phyloP scores from a whole-genome alignment of 352 stramenopile species.

The Globisporangium megalacanthum region DNA sequence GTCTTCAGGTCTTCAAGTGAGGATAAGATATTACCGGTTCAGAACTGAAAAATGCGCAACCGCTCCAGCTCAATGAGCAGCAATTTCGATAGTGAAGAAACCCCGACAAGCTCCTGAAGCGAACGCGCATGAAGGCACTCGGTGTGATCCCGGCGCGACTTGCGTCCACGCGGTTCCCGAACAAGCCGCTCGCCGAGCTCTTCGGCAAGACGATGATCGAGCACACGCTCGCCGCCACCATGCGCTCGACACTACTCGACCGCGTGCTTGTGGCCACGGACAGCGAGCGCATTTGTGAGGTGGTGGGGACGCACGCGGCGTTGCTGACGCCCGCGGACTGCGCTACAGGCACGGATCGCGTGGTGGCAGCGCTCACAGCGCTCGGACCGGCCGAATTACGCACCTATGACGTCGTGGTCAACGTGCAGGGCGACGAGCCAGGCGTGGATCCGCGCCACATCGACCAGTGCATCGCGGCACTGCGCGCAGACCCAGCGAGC shows the following conservation, averaged over 20 bases:
- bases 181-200: constrained; percentile 74
- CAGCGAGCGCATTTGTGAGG: constrained; percentile 42
- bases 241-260: constrained; percentile 36
- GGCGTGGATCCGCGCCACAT: constrained; percentile 77
- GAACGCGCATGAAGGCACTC: constrained; percentile 37
- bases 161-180: constrained; percentile 70
- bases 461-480: constrained; percentile 52
- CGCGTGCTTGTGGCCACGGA: constrained; percentile 83
- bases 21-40: neutral
- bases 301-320: constrained; percentile 37
- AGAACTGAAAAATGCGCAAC: neutral
- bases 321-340: constrained; percentile 55
- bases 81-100: neutral
- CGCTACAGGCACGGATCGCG: constrained; percentile 68
- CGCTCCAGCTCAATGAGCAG: neutral
- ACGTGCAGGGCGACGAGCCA: constrained; percentile 82
- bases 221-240: constrained; percentile 67
- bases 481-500: constrained; percentile 36
- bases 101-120: too few relatives aligned
- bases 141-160: constrained; percentile 74
- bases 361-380: constrained; percentile 51
- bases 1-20: too few relatives aligned
- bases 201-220: constrained; percentile 82
- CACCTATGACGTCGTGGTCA: constrained; percentile 73
- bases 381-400: constrained; percentile 35